These are phyloP conservation scores for Sherardia arvensis DNA, from an alignment of 257 asterid genomes.

Conservation along the genomic window DNA sequence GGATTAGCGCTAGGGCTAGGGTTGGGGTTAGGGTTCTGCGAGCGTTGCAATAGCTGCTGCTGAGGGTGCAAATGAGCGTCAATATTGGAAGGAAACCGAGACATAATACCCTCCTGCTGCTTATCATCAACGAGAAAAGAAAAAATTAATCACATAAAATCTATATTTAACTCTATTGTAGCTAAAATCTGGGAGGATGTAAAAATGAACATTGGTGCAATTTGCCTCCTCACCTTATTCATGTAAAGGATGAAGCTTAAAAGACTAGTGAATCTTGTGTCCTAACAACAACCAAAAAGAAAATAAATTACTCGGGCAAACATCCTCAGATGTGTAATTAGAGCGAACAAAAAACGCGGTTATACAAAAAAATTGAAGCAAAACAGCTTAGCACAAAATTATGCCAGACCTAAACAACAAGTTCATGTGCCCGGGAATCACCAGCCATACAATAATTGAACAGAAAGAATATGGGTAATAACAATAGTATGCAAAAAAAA, in stretches of 20 bases:
- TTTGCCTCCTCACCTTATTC: neutral
- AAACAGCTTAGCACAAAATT: neutral
- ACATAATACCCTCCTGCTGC: constrained; percentile 68
- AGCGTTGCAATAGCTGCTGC: constrained; percentile 45
- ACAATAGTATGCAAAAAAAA: neutral
- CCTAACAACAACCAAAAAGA: neutral
- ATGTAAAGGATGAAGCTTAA: neutral
- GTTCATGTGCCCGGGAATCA: neutral
- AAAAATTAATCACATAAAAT: neutral
- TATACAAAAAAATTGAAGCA: neutral
- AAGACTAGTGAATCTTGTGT: neutral
- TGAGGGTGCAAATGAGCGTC: constrained; percentile 95
- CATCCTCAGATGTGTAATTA: neutral
- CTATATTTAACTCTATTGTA: neutral
- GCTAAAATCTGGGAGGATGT: neutral
- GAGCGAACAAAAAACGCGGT: neutral
- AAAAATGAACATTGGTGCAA: neutral
- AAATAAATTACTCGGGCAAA: neutral
- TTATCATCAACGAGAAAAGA: constrained; percentile 34
- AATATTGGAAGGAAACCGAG: constrained; percentile 90
- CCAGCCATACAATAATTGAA: neutral
- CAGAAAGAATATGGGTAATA: neutral
- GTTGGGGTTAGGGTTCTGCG: constrained; percentile 25
- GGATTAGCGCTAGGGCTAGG: constrained; percentile 6
- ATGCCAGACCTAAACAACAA: neutral